Percentiles rank a stretch among this genome's conserved stretches.
Conservation (phyloP, 805 yeast genomes). For the Myxozyma vanderwaltii region DNA sequence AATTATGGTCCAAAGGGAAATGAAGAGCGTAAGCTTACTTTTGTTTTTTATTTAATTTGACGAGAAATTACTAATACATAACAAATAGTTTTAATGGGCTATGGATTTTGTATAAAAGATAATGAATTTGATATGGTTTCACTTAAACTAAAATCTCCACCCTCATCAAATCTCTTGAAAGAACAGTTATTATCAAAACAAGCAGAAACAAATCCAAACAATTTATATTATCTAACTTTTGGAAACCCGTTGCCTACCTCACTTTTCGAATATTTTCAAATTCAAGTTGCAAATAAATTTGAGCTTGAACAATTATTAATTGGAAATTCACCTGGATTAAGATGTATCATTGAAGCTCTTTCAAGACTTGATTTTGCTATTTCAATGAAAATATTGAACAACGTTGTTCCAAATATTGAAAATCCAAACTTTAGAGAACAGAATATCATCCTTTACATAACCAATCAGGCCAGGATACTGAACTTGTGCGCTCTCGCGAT, state of each 20-base stretch:
- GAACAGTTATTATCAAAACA: not conserved
- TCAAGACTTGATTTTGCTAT: constrained; percentile 11
- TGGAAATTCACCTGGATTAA: not conserved
- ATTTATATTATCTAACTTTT: constrained; percentile 10
- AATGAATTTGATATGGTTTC: constrained; percentile 62
- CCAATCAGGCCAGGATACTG: constrained; percentile 16
- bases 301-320: not conserved
- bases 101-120: constrained; percentile 69
- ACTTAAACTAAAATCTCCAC: constrained; percentile 49
- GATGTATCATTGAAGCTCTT: constrained; percentile 16
- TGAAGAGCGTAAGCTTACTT: constrained; percentile 53
- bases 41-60: not conserved
- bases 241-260: constrained; percentile 11
- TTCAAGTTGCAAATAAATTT: constrained; percentile 12
- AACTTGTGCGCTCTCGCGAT: not conserved
- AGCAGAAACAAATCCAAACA: not conserved
- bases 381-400: not conserved
- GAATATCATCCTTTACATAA: constrained; percentile 1
- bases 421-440: not conserved
- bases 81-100: constrained; percentile 63
- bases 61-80: not conserved
- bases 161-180: not conserved
- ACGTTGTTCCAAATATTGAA: not conserved
- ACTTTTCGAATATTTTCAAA: constrained; percentile 9
- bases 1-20: constrained; percentile 89